These are phyloP conservation scores for Amylostereum areolatum DNA, from an alignment of 1,284 basidiomycete species.

Conservation along the genomic window DNA sequence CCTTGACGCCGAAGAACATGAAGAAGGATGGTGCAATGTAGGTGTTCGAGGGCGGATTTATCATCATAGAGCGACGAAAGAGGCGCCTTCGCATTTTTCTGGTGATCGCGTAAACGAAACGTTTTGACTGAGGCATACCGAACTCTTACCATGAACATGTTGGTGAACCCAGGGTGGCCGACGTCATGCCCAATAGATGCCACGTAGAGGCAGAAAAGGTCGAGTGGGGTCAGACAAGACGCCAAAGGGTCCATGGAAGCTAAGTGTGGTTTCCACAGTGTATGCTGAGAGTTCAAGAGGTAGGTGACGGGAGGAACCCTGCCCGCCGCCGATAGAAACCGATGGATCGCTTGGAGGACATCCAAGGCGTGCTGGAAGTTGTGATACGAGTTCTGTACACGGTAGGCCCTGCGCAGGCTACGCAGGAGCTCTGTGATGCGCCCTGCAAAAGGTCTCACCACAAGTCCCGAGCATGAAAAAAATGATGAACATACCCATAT, in stretches of 20 bases:
- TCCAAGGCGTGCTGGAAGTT: conserved; percentile 95
- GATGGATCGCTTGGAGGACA: conserved; percentile 88
- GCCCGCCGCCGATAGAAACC: conserved; percentile 71
- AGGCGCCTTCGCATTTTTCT: conserved; percentile 91
- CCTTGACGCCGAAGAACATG: conserved; percentile 80
- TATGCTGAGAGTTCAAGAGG: conserved; percentile 34
- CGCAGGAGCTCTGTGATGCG: conserved; percentile 73
- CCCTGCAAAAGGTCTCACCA: conserved; percentile 31
- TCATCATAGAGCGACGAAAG: conserved; percentile 85
- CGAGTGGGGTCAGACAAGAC: conserved; percentile 53
- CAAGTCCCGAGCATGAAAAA: conserved; percentile 2
- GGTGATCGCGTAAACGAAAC: conserved; percentile 6
- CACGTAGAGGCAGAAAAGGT: conserved; percentile 79
- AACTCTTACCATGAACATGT: conserved; percentile 80
- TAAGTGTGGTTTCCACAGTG: conserved; percentile 45
- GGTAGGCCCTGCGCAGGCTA: conserved; percentile 82
- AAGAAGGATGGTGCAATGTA: conserved; percentile 84
- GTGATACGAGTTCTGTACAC: conserved; percentile 88
- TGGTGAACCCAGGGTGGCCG: conserved; percentile 89
- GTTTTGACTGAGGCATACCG: not conserved
- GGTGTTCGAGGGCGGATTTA: conserved; percentile 86
- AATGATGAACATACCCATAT: conserved; percentile 49
- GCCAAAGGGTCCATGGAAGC: conserved; percentile 38
- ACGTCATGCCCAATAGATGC: conserved; percentile 95
- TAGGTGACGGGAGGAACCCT: conserved; percentile 72